Conservation (phyloP, 1,284 basidiomycete species). For the Moesziomyces aphidis region DNA sequence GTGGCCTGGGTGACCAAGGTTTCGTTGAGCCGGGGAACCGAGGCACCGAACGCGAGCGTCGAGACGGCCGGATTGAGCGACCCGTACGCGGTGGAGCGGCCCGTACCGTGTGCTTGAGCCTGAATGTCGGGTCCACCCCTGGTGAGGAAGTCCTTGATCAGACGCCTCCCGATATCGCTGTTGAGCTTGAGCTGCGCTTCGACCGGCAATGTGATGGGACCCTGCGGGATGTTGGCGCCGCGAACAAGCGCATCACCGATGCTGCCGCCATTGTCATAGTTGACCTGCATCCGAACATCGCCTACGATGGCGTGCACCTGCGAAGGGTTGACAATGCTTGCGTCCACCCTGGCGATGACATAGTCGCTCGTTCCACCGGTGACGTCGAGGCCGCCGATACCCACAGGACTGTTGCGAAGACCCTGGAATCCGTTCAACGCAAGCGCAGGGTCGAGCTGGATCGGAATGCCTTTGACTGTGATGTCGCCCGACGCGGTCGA, state of each 20-base stretch:
- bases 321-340: slow-evolving; percentile 69
- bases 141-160: slow-evolving; percentile 79
- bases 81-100: slow-evolving; percentile 74
- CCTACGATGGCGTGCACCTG: slow-evolving; percentile 78
- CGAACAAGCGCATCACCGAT: slow-evolving; percentile 64
- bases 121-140: slow-evolving; percentile 72
- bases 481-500: slow-evolving; percentile 78
- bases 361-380: slow-evolving; percentile 76
- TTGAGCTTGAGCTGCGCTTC: slow-evolving; percentile 74
- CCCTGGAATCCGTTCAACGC: slow-evolving; percentile 75
- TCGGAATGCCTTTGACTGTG: slow-evolving; percentile 73
- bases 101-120: slow-evolving; percentile 74
- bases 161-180: slow-evolving; percentile 71
- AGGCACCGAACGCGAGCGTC: slow-evolving; percentile 75
- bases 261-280: slow-evolving; percentile 74
- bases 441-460: slow-evolving; percentile 75
- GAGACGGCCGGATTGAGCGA: slow-evolving; percentile 77
- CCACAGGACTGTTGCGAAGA: slow-evolving; percentile 74
- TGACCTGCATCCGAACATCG: slow-evolving; percentile 75
- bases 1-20: slow-evolving; percentile 73
- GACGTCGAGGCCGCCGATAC: slow-evolving; percentile 76
- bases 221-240: slow-evolving; percentile 26
- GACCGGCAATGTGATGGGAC: slow-evolving; percentile 74
- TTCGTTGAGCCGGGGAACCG: slow-evolving; percentile 76
- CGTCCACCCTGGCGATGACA: slow-evolving; percentile 76